phyloP scores from a whole-genome alignment of 2,329 filamentous ascomycete species.

The Neodidymelliopsis sp. region DNA sequence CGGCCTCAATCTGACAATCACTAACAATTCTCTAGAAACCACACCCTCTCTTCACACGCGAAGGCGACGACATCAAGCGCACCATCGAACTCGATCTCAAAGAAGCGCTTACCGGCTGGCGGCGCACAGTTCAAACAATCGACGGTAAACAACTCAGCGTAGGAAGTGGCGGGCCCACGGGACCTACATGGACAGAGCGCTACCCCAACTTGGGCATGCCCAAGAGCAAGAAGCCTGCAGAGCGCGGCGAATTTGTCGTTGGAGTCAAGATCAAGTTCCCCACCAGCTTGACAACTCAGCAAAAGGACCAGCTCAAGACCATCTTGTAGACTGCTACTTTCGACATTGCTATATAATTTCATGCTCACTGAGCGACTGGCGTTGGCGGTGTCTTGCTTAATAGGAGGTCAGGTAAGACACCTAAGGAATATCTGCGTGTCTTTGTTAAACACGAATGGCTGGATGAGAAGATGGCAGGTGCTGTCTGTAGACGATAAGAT shows the following conservation, averaged over 20 bases:
- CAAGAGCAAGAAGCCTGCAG: slow-evolving; percentile 83
- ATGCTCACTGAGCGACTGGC: slow-evolving; percentile 22
- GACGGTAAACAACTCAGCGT: slow-evolving; percentile 86
- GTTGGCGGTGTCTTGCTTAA: slow-evolving; percentile 29
- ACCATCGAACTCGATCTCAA: slow-evolving; percentile 85
- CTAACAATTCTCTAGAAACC: slow-evolving; percentile 69
- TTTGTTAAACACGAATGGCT: too few species aligned
- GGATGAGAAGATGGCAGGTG: neutral
- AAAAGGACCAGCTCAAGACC: slow-evolving; percentile 82
- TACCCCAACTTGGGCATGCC: slow-evolving; percentile 95
- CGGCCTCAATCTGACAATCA: too few species aligned
- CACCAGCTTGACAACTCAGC: slow-evolving; percentile 72
- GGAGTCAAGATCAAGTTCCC: slow-evolving; percentile 95
- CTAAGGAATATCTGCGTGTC: too few species aligned
- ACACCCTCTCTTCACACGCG: slow-evolving; percentile 82
- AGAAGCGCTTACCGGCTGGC: slow-evolving; percentile 94
- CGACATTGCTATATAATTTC: neutral
- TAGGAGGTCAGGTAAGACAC: neutral
- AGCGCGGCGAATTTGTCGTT: slow-evolving; percentile 87
- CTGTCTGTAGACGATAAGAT: slow-evolving; percentile 4
- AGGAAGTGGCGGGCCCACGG: slow-evolving; percentile 82
- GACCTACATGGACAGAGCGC: slow-evolving; percentile 79
- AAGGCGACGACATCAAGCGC: slow-evolving; percentile 85
- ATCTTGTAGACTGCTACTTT: slow-evolving; percentile 68
- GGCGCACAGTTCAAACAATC: slow-evolving; percentile 88